Evolutionary conservation across 75 land plant species (phyloP), one percentile per base, ranked within the genome.

Genomic region (Sequoia sempervirens): DNA sequence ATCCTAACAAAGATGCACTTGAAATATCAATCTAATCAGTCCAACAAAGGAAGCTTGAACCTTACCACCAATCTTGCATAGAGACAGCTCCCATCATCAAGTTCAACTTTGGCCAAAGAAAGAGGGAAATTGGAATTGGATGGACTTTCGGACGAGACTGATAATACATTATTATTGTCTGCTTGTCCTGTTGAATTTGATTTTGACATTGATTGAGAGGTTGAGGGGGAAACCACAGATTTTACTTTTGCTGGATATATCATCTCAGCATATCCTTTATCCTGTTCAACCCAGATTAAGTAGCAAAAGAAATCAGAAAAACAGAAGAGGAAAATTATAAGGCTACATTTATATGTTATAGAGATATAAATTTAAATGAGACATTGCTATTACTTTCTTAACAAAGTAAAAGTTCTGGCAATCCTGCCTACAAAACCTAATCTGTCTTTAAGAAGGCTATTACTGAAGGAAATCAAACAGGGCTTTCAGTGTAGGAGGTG

Each of bases 11-110:
- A 12, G 80, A 40, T 0, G 4, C 17, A 8, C 17, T 32, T 56
- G n/a, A 82, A 75, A 20, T 43, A 82, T 36, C 32, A 82, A 61
- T 4, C 17, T 36, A 56, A 12, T 82, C 28, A 32, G 30, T 17
- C 20, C 79, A 69, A 82, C 15, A 78, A 81, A 2, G 14, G 18
- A 61, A 54, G 8, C 46, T 72, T 81, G 73, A 45, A 64, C 26
- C 89, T 89, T 95, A 97, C 99, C 95, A 96, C 99, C 82, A 97
- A 88, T 75, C 94, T 91, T 82, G 98, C 88, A 86, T 87, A 87
- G 15, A 97, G 84, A 87, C 80, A 86, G 26, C 82, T 87, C 47
- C 96, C 99, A 93, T 92, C 92, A 83, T 85, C 87, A 37, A 96
- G 87, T n/a, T 89, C 90, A 85, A 96, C 81, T 84, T 95, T 91